These are phyloP conservation scores for Claviceps africana DNA, from an alignment of 2,329 filamentous ascomycete species.

Conservation along the genomic window DNA sequence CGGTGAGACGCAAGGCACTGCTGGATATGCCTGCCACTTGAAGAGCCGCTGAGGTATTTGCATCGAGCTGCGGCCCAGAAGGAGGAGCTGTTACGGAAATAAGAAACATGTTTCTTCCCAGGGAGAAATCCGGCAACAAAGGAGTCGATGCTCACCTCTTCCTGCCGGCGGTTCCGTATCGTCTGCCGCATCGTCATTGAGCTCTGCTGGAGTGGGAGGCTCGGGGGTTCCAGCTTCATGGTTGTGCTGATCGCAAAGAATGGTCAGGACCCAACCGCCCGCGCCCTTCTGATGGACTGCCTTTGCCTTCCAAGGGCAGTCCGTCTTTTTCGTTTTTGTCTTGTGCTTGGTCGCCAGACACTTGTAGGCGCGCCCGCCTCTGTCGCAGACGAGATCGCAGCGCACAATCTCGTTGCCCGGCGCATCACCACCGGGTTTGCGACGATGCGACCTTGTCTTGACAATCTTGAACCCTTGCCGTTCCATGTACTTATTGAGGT, in stretches of 20 bases:
- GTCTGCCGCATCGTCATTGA: constrained; percentile 19
- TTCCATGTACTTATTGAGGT: constrained; percentile 26
- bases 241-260: constrained; percentile 30
- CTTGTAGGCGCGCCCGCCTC: constrained; percentile 29
- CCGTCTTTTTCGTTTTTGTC: constrained; percentile 31
- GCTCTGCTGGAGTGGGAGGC: constrained; percentile 22
- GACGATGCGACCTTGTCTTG: constrained; percentile 29
- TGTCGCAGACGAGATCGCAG: constrained; percentile 31
- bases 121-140: not conserved
- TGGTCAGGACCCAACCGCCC: constrained; percentile 30
- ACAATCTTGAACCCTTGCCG: constrained; percentile 33
- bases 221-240: constrained; percentile 31
- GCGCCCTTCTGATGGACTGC: constrained; percentile 29
- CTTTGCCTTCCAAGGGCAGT: constrained; percentile 32
- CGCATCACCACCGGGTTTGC: constrained; percentile 25
- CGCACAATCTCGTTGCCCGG: constrained; percentile 29
- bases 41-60: constrained; percentile 23
- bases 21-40: constrained; percentile 26
- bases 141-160: not conserved
- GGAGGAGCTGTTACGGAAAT: not conserved
- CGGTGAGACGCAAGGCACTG: constrained; percentile 24
- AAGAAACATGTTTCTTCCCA: not conserved
- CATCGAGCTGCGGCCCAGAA: constrained; percentile 13
- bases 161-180: constrained; percentile 14
- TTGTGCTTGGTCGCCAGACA: constrained; percentile 31